Evolutionary conservation across 2,329 filamentous ascomycete genomes (phyloP), one percentile per base, ranked within the genome.

Genomic region (Exophiala sideris): DNA sequence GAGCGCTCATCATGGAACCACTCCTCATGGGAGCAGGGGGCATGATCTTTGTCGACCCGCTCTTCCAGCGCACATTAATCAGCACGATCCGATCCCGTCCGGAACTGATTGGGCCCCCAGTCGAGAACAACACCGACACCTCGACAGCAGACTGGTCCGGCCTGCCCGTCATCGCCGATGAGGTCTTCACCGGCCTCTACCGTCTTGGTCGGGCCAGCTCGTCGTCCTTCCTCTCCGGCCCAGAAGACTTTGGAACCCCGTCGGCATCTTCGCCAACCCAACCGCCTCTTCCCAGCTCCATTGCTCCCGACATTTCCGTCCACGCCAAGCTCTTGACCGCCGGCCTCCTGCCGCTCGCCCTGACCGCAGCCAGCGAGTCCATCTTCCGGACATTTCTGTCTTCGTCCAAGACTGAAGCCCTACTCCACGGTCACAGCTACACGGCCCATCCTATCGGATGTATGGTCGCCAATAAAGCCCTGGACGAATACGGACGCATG

Each of bases 101-200:
- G 0, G 66, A 80, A 11, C 71, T 87, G 4, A 86, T 88, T 61
- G 56, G 45, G 9, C 12, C 21, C 10, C 20, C 29, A 8, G 41
- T 20, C 18, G 21, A 32, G 7, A 11, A 41, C 6, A 18, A 9
- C 21, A 33, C 34, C 18, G n/a, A 29, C 10, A 36, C 49, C 7
- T 11, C 48, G 34, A 50, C 40, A 29, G 38, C 62, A 7, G 60
- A 73, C 29, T 95, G 89, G 89, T 76, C 77, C 1, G 88, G 89
- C 2, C 79, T 95, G 3, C 89, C 90, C 0, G 74, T 95, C 36
- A 77, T 95, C 62, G 89, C 90, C 60, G 89, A 95, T 66, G 90
- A 95, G 67, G 89, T 95, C 34, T 95, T 95, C 70, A 92, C 89
- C 0, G 89, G 89, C 1, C 75, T 95, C 3, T 91, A 91, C 68